These are phyloP conservation scores for Vitis riparia DNA, from an alignment of 164 flowering plant genomes.

Conservation along the genomic window DNA sequence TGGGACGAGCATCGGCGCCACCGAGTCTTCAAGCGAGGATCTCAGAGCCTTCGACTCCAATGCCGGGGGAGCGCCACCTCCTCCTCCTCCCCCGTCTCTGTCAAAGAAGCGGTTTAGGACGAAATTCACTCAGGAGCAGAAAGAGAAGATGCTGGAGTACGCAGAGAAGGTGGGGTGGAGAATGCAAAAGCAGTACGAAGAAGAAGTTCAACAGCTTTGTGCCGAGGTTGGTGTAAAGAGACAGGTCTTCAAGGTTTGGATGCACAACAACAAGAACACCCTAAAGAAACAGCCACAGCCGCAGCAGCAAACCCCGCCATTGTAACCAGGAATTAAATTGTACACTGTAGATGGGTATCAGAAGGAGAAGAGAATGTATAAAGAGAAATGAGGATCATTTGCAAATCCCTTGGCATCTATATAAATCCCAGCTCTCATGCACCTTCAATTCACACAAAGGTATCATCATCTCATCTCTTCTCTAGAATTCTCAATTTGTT, in stretches of 20 bases:
- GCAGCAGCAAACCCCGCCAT: background rate
- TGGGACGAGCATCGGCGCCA: constrained; percentile 22
- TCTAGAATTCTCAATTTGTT: no score
- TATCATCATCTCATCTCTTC: no score
- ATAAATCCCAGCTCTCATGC: no score
- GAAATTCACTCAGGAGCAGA: constrained; percentile 43
- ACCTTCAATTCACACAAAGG: no score
- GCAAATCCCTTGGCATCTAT: no score
- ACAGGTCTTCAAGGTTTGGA: constrained; percentile 45
- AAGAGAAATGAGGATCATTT: no score
- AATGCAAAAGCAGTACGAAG: constrained; percentile 36
- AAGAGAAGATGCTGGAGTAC: constrained; percentile 41
- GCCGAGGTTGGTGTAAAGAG: constrained; percentile 34
- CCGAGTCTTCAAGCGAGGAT: constrained; percentile 42
- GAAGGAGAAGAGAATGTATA: no score
- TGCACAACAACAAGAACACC: constrained; percentile 46
- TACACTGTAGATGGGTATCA: no score
- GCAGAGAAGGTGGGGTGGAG: constrained; percentile 45
- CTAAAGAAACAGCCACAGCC: constrained; percentile 15
- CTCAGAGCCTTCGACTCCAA: constrained; percentile 20
- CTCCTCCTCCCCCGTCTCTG: constrained; percentile 12
- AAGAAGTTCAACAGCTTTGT: constrained; percentile 29
- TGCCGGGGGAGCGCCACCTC: constrained; percentile 10
- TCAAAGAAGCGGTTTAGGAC: constrained; percentile 41
- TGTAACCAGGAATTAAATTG: no score